Base-by-base conservation (phyloP, 202 grass and related monocot species). In the Tripidium arundinaceum region DNA sequence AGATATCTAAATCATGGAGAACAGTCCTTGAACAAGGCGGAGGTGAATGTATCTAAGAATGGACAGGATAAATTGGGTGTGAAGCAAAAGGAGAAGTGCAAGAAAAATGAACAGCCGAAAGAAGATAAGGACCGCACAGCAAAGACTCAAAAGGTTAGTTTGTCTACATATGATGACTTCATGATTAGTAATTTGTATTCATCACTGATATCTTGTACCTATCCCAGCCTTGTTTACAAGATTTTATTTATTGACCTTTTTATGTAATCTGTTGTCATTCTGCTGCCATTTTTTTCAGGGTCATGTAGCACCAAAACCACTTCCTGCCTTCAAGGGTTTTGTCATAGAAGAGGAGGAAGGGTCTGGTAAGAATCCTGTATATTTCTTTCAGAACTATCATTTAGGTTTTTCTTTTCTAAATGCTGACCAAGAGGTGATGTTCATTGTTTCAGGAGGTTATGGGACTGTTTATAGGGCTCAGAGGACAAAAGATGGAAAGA, bases 341-440 rank as follows among this genome's bases (percentile, higher is more conserved):
- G 78, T 72, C 54, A 84, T 93, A 76, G 90, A 95, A 87, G 92
- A 95, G 75, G 96, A 98, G 76, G 96, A 98, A 93, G 96, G 96
- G 9, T 95, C 92, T 95, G 96, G 96, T 95, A 87, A 74, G 77
- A 62, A 34, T 78, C 18, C 45, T 68, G 38, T 83, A 40, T 34
- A 67, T 79, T 47, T 52, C 4, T 72, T 50, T 78, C 66, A 16
- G 55, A 68, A 76, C 43, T 61, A 27, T 62, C 9, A 24, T 37
- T 60, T 42, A 43, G 38, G 41, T 21, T 81, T 73, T 70, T 27
- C 6, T 8, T 60, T 33, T 22, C 43, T 62, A 16, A 79, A 74
- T 79, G 49, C 11, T 69, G 42, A 83, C 41, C 52, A 69, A 84
- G 49, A 19, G 78, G 11, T 31, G 34, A 68, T 79, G 29, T 70